phyloP scores from a whole-genome alignment of 768 basidiomycete genomes.

The Agaricus blazei region DNA sequence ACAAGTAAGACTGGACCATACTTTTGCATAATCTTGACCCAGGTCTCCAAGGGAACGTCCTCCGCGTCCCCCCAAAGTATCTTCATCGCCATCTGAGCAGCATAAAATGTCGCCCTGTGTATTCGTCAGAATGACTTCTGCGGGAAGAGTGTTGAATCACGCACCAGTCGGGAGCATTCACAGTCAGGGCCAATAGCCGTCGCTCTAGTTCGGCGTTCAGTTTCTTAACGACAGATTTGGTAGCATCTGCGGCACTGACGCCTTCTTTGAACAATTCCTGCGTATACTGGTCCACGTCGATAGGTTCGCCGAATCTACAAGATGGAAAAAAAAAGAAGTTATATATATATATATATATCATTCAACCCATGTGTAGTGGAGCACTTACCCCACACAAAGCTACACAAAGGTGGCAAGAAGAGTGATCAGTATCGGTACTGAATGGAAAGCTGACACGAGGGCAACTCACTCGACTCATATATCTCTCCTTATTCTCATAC shows the following conservation, averaged over 20 bases:
- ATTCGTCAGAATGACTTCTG: conserved; percentile 1
- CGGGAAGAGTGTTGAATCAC: conserved; percentile 12
- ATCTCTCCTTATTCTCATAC: conserved; percentile 66
- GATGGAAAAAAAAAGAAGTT: neutral
- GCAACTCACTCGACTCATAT: conserved; percentile 47
- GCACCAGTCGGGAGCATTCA: conserved; percentile 68
- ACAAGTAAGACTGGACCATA: conserved; percentile 20
- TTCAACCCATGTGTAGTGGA: neutral
- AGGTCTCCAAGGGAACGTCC: conserved; percentile 41
- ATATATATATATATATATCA: neutral
- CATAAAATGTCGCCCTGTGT: conserved; percentile 55
- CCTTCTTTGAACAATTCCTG: conserved; percentile 35
- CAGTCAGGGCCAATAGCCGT: conserved; percentile 45
- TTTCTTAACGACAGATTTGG: conserved; percentile 49
- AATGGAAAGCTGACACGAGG: neutral
- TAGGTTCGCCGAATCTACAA: conserved; percentile 50
- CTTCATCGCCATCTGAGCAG: conserved; percentile 51
- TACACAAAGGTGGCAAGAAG: neutral
- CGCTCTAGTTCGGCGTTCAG: conserved; percentile 48
- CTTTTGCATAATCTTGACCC: conserved; percentile 54
- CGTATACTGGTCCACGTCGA: conserved; percentile 43
- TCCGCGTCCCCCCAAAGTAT: conserved; percentile 50
- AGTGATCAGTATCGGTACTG: neutral
- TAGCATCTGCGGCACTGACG: conserved; percentile 28
- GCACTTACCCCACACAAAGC: conserved; percentile 20